Base-by-base conservation (phyloP, 768 basidiomycete species). In the Suillus subluteus region DNA sequence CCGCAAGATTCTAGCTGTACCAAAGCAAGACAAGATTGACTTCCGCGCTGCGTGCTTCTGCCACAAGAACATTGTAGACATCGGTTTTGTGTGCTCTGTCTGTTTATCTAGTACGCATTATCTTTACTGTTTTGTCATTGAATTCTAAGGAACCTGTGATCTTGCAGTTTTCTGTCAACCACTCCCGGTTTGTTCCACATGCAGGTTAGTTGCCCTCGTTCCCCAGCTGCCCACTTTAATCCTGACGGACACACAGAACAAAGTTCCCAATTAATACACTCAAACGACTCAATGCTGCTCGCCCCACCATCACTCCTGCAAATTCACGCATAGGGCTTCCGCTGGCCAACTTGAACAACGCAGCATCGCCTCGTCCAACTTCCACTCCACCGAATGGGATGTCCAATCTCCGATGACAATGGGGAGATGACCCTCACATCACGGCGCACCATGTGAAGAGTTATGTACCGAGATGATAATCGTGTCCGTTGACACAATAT, bases 31-130 rank as follows among this genome's bases (percentile, higher is more conserved):
- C 76, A 91, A 88, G 73, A 91, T 99, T 66, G 98, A 99, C 77
- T 97, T 99, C 74, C 88, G 98, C 38, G 98, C 98, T 0, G 97
- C 96, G 9, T 99, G 97, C 75, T 99, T 99, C 82, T 99, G 98
- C 80, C 98, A 99, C 79, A 98, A 98, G 77, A 91, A 91, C 63
- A 97, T 98, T 58, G 88, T 99, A 48, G 97, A 99, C 75, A 87
- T 99, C 63, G 98, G 96, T 64, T 99, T 96, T 71, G 96, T 99
- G 26, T 99, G 98, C 76, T 97, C 95, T n/a, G 96, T 99, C 40
- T 99, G 98, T 76, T 80, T 99, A 38, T 97, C 95, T 35, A 99
- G 96, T 98, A 71, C 65, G 94, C 84, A 65, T 43, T 50, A 54
- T 70, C 48, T 41, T 30, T 66, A 50, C 66, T 48, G 44, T 65